phyloP scores from a whole-genome alignment of 31 red algal genomes.

The Porphyra umbilicalis region DNA sequence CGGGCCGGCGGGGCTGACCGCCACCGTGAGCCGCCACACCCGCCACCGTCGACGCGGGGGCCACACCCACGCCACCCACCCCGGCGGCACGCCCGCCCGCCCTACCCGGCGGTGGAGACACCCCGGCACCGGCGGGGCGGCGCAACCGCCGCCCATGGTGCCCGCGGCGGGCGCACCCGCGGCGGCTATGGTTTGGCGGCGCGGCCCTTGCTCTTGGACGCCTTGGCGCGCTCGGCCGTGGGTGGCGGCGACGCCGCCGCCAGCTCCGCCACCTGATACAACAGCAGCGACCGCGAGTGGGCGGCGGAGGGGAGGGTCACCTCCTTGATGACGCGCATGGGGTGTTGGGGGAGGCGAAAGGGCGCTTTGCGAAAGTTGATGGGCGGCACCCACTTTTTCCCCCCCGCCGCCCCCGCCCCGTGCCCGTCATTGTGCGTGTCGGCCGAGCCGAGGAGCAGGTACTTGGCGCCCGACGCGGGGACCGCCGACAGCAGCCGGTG shows the following conservation, averaged over 20 bases:
- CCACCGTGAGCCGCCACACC: no score
- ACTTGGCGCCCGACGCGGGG: neutral
- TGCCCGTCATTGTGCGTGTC: neutral
- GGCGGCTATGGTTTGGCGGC: neutral
- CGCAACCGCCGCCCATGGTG: no score
- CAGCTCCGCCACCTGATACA: neutral
- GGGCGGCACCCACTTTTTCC: neutral
- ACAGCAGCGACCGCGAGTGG: neutral
- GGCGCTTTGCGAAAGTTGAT: neutral
- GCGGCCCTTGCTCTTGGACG: no score
- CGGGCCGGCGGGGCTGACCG: no score
- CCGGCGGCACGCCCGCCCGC: no score
- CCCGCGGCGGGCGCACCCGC: no score
- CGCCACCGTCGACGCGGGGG: no score
- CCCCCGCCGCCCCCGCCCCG: neutral
- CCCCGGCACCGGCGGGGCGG: no score
- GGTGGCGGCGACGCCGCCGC: neutral
- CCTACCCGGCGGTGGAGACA: no score
- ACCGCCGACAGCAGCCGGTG: neutral
- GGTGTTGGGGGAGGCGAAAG: neutral
- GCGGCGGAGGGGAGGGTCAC: neutral
- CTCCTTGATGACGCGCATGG: neutral
- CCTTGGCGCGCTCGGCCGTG: neutral
- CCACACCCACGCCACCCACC: no score
- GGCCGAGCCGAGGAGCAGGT: slow-evolving; percentile 12